Evolutionary conservation across 192 early-diverging fungal genomes (phyloP), one percentile per base, ranked within the genome.

Genomic region (Piromyces finnis): DNA sequence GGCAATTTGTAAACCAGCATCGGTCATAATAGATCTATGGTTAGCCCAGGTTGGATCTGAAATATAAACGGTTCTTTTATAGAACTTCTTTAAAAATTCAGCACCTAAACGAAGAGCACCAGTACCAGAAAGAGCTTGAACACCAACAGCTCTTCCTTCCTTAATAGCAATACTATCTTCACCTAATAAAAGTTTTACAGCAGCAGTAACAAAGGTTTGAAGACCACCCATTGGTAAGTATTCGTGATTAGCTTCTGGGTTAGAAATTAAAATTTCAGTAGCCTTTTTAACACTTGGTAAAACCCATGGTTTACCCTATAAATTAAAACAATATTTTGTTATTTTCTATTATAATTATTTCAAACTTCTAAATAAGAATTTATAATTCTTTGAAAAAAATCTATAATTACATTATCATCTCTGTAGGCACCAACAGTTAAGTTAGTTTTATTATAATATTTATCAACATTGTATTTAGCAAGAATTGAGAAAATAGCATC

Each of bases 31-130:
- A 83, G 88, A 89, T 77, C 90, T 90, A 84, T 99, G 97, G 85
- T 98, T 98, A 29, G 87, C 92, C 97, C 97, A 99, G 14, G 96
- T 99, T 16, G 97, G 97, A 79, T 96, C 93, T 81, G 96, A 96
- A 79, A 99, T 91, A 80, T 94, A 95, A 77, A 94, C 88, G 22
- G 89, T 88, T 27, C 90, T 89, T 81, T 90, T 92, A 79, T 85
- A 84, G 84, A 93, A 95, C 81, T 91, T 86, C 79, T 86, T 83
- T 79, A 99, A 87, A 82, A 99, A 95, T 59, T 89, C 88, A 3
- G 94, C 95, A 41, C 91, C 97, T 14, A 95, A 85, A 79, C 94
- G 92, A 78, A 91, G 90, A 22, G 97, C 97, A 51, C 97, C 97
- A 5, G 96, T 95, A 41, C 97, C 97, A 13, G 96, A 98, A 84